A percentile compares a stretch with the other conserved stretches of the same genome.
phyloP scores from a whole-genome alignment of 2,329 filamentous ascomycete genomes.

The Aspergillus pseudonomiae region DNA sequence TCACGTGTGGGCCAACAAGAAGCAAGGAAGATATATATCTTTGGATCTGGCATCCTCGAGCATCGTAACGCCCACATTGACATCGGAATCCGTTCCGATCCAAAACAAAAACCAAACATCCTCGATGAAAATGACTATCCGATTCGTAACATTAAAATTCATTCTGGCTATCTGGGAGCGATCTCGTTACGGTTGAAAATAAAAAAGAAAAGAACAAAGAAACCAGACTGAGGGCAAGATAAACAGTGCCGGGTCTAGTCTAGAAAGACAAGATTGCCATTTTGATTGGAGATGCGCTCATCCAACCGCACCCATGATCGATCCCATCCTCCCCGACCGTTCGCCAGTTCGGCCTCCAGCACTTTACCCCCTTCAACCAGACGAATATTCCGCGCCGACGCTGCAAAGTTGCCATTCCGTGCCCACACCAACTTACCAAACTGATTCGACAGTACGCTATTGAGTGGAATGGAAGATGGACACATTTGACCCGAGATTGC shows the following conservation, averaged over 20 bases:
- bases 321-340: conserved; percentile 38
- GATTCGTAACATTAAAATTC: not conserved
- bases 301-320: conserved; percentile 37
- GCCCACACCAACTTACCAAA: conserved; percentile 41
- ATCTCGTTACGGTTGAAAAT: not conserved
- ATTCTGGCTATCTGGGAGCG: not conserved
- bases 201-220: not conserved
- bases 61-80: too few relatives aligned
- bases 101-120: too few relatives aligned
- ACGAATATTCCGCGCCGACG: conserved; percentile 33
- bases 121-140: too few relatives aligned
- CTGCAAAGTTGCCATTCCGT: conserved; percentile 41
- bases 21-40: too few relatives aligned
- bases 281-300: conserved; percentile 43
- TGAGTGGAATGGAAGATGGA: conserved; percentile 39
- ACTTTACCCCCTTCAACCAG: conserved; percentile 35
- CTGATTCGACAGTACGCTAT: conserved; percentile 41
- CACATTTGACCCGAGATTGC: conserved; percentile 35
- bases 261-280: conserved; percentile 39
- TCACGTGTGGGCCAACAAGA: too few relatives aligned
- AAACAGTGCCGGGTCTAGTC: conserved; percentile 7
- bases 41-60: too few relatives aligned
- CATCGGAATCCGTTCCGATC: too few relatives aligned
- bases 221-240: not conserved
- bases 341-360: conserved; percentile 39